Evolutionary conservation across 129 eudicot genomes (phyloP).

Genomic region (Pulicaria dysenterica): DNA sequence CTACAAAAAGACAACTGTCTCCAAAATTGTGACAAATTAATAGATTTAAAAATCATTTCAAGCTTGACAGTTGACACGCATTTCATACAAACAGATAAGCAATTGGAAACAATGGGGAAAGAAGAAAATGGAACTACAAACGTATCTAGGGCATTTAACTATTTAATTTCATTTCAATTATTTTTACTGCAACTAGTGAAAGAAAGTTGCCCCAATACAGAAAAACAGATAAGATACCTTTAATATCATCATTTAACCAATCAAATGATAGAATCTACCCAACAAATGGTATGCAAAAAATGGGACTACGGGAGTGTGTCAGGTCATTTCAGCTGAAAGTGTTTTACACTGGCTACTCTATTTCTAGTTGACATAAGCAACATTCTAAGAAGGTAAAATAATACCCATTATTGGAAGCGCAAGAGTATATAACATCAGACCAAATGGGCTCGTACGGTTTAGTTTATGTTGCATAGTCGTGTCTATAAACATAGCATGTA

Average conservation of each 20-base stretch:
- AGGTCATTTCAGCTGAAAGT: constrained; percentile 2
- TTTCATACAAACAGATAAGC: no score
- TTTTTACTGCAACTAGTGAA: no score
- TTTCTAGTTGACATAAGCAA: constrained; percentile 1
- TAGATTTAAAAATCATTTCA: not conserved
- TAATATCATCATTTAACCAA: no score
- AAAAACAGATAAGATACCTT: no score
- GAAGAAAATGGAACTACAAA: not conserved
- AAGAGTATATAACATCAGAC: not conserved
- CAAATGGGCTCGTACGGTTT: no score
- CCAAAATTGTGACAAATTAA: not conserved
- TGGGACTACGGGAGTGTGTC: not conserved
- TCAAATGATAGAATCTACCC: no score
- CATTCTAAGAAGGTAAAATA: not conserved
- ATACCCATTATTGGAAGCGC: not conserved
- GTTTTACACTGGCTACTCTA: not conserved
- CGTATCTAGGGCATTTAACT: no score
- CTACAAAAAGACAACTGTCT: not conserved
- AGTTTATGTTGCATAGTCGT: no score
- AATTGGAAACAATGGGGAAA: no score
- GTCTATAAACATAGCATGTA: no score
- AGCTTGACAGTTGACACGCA: not conserved
- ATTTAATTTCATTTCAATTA: no score
- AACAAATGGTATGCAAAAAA: not conserved
- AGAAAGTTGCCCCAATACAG: no score